Evolutionary conservation across 768 basidiomycete genomes (phyloP).

Genomic region (Clitopilus passeckerianus): DNA sequence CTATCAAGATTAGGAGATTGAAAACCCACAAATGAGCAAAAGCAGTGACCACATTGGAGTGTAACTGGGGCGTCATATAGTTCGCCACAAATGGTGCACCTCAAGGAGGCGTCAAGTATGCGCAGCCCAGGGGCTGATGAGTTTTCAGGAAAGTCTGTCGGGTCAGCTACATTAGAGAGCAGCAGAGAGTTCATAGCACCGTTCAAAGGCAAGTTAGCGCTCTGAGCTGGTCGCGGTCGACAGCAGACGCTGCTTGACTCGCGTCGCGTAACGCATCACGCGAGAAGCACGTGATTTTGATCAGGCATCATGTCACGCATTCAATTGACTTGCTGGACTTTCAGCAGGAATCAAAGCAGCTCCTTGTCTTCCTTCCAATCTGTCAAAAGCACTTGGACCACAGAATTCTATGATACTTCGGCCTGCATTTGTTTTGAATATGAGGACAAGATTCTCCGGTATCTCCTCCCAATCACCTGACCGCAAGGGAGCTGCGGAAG

Average conservation of each 20-base stretch:
- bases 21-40: constrained; percentile 65
- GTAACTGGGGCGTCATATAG: constrained; percentile 70
- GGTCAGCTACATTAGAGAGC: constrained; percentile 44
- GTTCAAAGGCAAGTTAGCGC: neutral
- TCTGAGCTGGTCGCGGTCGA: neutral
- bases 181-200: constrained; percentile 14
- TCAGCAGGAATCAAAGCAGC: too few relatives aligned
- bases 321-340: too few relatives aligned
- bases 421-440: too few relatives aligned
- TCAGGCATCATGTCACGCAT: neutral
- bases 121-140: constrained; percentile 47
- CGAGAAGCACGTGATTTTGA: neutral
- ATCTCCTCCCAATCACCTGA: too few relatives aligned
- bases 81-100: constrained; percentile 77
- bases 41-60: constrained; percentile 74
- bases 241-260: neutral
- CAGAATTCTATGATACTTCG: too few relatives aligned
- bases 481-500: too few relatives aligned
- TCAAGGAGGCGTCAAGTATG: constrained; percentile 56
- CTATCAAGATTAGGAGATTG: too few relatives aligned
- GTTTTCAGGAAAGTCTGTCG: constrained; percentile 62
- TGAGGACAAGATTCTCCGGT: too few relatives aligned
- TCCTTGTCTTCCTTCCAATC: too few relatives aligned
- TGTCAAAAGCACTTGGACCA: too few relatives aligned
- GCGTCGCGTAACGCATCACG: neutral